These are phyloP conservation scores for Suillus luteus DNA, from an alignment of 768 basidiomycete species.

Conservation along the genomic window DNA sequence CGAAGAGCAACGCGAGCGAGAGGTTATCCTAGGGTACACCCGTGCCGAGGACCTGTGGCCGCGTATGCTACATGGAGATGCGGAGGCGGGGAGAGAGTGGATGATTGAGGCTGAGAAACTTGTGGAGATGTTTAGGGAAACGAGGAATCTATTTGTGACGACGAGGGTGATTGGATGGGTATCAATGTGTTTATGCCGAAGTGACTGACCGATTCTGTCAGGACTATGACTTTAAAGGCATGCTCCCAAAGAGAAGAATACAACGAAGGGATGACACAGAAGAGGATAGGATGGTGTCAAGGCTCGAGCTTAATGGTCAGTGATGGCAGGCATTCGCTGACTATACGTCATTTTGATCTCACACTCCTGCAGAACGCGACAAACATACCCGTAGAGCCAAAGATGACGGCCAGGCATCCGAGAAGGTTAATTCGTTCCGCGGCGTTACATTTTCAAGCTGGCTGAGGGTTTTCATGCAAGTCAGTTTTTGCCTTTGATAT, in stretches of 20 bases:
- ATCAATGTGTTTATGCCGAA: background rate
- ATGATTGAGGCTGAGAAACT: conserved; percentile 82
- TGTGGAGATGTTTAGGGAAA: conserved; percentile 88
- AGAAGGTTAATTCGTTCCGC: conserved; percentile 69
- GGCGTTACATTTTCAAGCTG: conserved; percentile 84
- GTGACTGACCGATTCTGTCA: conserved; percentile 20
- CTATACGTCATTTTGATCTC: background rate
- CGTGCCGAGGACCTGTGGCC: conserved; percentile 66
- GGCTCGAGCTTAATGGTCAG: conserved; percentile 75
- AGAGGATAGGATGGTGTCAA: conserved; percentile 72
- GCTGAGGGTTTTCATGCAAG: conserved; percentile 85
- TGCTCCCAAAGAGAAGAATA: conserved; percentile 56
- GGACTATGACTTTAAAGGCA: conserved; percentile 65
- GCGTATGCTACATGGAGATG: conserved; percentile 45
- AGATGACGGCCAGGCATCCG: conserved; percentile 40
- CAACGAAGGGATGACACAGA: conserved; percentile 53
- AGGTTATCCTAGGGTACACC: conserved; percentile 58
- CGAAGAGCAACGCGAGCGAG: conserved; percentile 67
- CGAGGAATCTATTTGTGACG: conserved; percentile 78
- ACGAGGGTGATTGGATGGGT: conserved; percentile 60
- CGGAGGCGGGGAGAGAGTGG: conserved; percentile 70
- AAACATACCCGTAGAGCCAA: conserved; percentile 51
- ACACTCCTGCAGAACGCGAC: conserved; percentile 52
- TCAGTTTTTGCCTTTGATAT: conserved; percentile 28
- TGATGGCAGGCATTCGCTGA: background rate